phyloP scores from a whole-genome alignment of 371 early-diverging fungal species.

The Haplosporangium sp. region DNA sequence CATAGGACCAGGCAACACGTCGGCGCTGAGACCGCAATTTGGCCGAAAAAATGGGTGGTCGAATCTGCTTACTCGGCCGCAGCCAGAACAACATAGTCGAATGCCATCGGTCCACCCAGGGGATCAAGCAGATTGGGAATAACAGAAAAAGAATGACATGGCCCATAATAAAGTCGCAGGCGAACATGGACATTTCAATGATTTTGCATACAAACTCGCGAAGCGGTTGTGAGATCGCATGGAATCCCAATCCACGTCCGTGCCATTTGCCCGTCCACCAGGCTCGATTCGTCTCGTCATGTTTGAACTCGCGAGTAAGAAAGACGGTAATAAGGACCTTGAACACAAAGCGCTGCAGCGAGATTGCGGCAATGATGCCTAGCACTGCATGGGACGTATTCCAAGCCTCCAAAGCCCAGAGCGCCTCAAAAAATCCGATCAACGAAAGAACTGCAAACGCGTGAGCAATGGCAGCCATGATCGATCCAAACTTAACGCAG shows the following conservation, averaged over 20 bases:
- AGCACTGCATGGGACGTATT: constrained; percentile 69
- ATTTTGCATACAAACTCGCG: constrained; percentile 89
- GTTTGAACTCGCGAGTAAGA: constrained; percentile 84
- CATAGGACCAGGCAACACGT: constrained; percentile 73
- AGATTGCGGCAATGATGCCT: constrained; percentile 72
- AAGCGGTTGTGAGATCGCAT: constrained; percentile 76
- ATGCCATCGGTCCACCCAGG: constrained; percentile 81
- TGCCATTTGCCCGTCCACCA: constrained; percentile 95
- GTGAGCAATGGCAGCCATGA: constrained; percentile 79
- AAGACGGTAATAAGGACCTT: constrained; percentile 75
- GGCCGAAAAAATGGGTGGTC: constrained; percentile 81
- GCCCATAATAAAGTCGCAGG: constrained; percentile 81
- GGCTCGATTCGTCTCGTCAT: constrained; percentile 84
- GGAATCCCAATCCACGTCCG: constrained; percentile 79
- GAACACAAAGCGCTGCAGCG: constrained; percentile 78
- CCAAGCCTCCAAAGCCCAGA: constrained; percentile 80
- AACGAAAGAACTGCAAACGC: constrained; percentile 72
- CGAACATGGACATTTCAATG: constrained; percentile 87
- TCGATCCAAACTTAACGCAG: constrained; percentile 75
- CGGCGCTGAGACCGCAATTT: constrained; percentile 69
- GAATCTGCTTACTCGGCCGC: constrained; percentile 82
- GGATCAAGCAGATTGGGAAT: constrained; percentile 76
- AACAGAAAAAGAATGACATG: constrained; percentile 81
- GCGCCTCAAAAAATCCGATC: constrained; percentile 69
- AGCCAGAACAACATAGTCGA: constrained; percentile 91